phyloP scores from a whole-genome alignment of 805 yeast genomes.

The Yarrowia porcina region DNA sequence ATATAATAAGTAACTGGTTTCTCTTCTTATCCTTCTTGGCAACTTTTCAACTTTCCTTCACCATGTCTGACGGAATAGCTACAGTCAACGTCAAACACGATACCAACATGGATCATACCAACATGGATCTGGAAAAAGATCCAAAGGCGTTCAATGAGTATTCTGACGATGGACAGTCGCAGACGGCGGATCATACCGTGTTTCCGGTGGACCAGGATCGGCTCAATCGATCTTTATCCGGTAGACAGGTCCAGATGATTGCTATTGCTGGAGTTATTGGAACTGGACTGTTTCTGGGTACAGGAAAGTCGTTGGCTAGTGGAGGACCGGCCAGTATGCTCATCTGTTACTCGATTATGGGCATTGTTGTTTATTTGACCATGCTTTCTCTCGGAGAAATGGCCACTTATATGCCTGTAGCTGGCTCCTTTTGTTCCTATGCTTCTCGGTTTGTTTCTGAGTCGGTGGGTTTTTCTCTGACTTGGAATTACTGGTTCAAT shows the following conservation, averaged over 20 bases:
- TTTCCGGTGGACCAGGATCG: constrained; percentile 11
- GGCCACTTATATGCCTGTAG: constrained; percentile 53
- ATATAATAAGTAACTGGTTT: neutral
- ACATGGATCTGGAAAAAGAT: neutral
- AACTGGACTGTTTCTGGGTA: constrained; percentile 55
- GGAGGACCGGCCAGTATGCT: constrained; percentile 56
- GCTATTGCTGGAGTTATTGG: constrained; percentile 79
- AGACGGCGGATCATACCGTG: neutral
- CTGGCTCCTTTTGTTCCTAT: constrained; percentile 52
- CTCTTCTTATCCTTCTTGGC: too few relatives aligned
- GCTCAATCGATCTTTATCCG: constrained; percentile 33
- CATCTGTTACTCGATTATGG: constrained; percentile 50
- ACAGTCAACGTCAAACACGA: neutral
- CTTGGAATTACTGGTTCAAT: constrained; percentile 51
- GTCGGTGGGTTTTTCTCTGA: constrained; percentile 52
- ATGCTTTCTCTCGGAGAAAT: constrained; percentile 56
- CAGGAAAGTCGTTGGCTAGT: constrained; percentile 47
- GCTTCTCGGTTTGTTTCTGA: constrained; percentile 51
- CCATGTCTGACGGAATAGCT: too few relatives aligned
- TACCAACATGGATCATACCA: too few relatives aligned
- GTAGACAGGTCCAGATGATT: constrained; percentile 61
- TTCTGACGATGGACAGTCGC: neutral
- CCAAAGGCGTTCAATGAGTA: neutral
- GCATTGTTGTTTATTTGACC: constrained; percentile 51
- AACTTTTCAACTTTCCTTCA: neutral